A percentile compares a stretch with the other conserved stretches of the same genome.
These are phyloP conservation scores for Neophaeococcomyces mojaviensis DNA, from an alignment of 2,329 filamentous ascomycete species.

Conservation along the genomic window DNA sequence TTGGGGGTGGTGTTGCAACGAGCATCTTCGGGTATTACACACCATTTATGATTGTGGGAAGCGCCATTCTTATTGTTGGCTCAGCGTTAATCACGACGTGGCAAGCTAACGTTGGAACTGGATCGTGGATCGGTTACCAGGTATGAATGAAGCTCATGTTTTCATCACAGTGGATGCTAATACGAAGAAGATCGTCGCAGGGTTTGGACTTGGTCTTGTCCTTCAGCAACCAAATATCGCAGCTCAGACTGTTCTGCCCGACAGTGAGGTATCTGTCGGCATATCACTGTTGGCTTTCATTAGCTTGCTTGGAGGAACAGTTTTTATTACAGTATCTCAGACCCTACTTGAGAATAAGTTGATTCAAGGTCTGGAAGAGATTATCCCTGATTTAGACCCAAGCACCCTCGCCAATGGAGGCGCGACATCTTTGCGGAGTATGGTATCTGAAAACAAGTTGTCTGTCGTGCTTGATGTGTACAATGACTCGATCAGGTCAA, in stretches of 20 bases:
- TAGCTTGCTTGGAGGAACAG: conserved; percentile 8
- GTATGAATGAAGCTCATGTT: conserved; percentile 10
- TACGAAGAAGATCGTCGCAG: conserved; percentile 23
- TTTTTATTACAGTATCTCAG: conserved; percentile 19
- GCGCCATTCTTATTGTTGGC: conserved; percentile 19
- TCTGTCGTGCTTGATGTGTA: conserved; percentile 10
- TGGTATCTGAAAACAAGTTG: conserved; percentile 7
- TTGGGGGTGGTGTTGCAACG: conserved; percentile 6
- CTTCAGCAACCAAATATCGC: conserved; percentile 19
- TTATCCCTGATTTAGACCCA: conserved; percentile 10
- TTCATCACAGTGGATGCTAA: too few relatives aligned
- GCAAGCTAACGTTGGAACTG: conserved; percentile 13
- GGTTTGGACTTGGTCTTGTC: conserved; percentile 24
- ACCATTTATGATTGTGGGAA: conserved; percentile 28
- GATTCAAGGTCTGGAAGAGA: conserved; percentile 1
- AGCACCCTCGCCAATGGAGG: conserved; percentile 9
- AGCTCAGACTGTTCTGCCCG: conserved; percentile 19
- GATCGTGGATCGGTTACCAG: conserved; percentile 23
- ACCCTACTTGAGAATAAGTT: conserved; percentile 15
- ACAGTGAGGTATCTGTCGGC: conserved; percentile 20
- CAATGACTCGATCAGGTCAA: conserved; percentile 7
- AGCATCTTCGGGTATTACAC: conserved; percentile 26
- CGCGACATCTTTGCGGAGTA: conserved; percentile 10
- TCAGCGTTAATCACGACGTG: conserved; percentile 21
- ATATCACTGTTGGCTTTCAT: conserved; percentile 14